Base-by-base conservation (phyloP, 352 stramenopile species). In the Albugo laibachii region DNA sequence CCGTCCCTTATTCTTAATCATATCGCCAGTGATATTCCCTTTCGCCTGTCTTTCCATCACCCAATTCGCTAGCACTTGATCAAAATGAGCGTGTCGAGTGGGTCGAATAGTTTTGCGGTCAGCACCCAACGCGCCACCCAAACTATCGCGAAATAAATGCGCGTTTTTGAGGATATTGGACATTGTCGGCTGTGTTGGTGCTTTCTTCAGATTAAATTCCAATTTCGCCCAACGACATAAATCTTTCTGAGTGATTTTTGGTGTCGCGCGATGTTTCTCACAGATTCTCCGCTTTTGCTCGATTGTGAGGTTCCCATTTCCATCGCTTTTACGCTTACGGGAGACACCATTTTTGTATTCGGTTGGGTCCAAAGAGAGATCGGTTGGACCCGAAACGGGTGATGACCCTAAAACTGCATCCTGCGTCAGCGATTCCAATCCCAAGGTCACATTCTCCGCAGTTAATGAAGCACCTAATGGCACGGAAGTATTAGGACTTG, bases 1-100 rank as follows among this genome's bases (percentile, higher is more conserved):
- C 19, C 74, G 68, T 31, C 74, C 77, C 39, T 87, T 91, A 37
- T 63, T 69, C 60, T 87, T 87, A 63, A 91, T 86, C 66, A 85
- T 83, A 52, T 91, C 77, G 27, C 77, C 77, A n/a, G 77, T 87
- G 54, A 91, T 83, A 57, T 80, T 87, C 54, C 69, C 68, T 53
- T 87, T 85, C 62, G 83, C 83, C 63, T 91, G 77, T 41, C 77
- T 70, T 50, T 91, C 77, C 68, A 87, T 83, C 70, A 91, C 74
- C 77, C 77, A 91, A 56, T 87, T 87, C 45, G 74, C 74, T 42
- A 91, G 62, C 55, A 85, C 77, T 53, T 84, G 70, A 38, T 87
- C 74, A 51, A 87, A 83, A 36, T 83, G 69, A 43, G 72, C 66
- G 50, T 83, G 68, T 20, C 71, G 67, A 36, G 70, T 83, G 13